A percentile compares a stretch with the other conserved stretches of the same genome.
These are phyloP conservation scores for Suillus subluteus DNA, from an alignment of 768 basidiomycete genomes.

Conservation along the genomic window DNA sequence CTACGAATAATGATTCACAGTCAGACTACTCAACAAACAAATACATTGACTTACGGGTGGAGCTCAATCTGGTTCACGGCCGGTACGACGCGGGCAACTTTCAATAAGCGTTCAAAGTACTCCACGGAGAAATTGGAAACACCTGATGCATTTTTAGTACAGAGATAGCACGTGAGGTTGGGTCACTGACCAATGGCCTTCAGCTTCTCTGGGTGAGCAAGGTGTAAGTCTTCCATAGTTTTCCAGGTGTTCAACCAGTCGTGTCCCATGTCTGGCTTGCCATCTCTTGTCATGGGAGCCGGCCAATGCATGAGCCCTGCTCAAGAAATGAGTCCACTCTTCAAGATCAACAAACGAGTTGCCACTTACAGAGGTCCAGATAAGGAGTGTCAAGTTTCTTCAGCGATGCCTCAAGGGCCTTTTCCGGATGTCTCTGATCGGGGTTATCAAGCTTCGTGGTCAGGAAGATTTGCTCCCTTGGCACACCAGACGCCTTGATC, in stretches of 20 bases:
- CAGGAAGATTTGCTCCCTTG: slow-evolving; percentile 76
- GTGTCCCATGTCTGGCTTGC: slow-evolving; percentile 53
- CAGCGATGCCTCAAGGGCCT: slow-evolving; percentile 72
- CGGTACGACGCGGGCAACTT: slow-evolving; percentile 58
- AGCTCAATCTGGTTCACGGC: slow-evolving; percentile 83
- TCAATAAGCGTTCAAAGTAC: slow-evolving; percentile 64
- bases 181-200: slow-evolving; percentile 66
- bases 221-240: slow-evolving; percentile 69
- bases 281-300: slow-evolving; percentile 64
- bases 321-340: background rate
- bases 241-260: slow-evolving; percentile 83
- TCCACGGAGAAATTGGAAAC: slow-evolving; percentile 74
- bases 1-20: slow-evolving; percentile 31
- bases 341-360: background rate
- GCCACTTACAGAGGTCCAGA: slow-evolving; percentile 70
- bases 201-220: slow-evolving; percentile 69
- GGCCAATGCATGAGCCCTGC: slow-evolving; percentile 86
- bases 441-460: slow-evolving; percentile 74
- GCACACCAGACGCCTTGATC: slow-evolving; percentile 72
- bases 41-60: slow-evolving; percentile 56
- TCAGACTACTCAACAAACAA: background rate
- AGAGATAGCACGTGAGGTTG: background rate
- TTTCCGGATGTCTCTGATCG: slow-evolving; percentile 60
- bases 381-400: slow-evolving; percentile 71
- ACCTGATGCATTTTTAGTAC: slow-evolving; percentile 34